Conservation (phyloP, 495 filamentous ascomycete genomes). For the Neurospora sp. region DNA sequence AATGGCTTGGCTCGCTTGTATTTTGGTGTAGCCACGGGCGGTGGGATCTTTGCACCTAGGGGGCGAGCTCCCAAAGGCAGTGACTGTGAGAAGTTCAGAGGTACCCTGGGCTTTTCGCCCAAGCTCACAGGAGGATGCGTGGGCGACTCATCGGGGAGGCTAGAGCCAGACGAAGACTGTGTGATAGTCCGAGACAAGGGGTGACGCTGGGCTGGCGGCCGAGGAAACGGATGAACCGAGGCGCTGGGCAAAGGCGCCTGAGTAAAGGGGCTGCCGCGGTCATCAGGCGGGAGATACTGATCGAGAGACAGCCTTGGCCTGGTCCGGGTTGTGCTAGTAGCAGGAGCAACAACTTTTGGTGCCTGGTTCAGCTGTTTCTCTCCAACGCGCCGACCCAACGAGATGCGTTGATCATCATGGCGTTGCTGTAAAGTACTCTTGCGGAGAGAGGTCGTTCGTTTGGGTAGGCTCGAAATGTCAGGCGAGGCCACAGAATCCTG, state of each 20-base stretch:
- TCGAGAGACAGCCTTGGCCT: constrained; percentile 71
- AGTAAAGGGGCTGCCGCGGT: constrained; percentile 55
- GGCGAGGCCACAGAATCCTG: background rate
- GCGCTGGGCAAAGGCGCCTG: constrained; percentile 43
- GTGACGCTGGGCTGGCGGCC: constrained; percentile 52
- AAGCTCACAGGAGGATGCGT: constrained; percentile 53
- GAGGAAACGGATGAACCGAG: constrained; percentile 40
- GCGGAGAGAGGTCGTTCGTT: constrained; percentile 60
- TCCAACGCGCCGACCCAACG: constrained; percentile 41
- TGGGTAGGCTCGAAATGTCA: constrained; percentile 18
- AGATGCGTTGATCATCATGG: constrained; percentile 48
- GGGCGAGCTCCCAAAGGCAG: constrained; percentile 53
- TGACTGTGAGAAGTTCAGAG: constrained; percentile 67
- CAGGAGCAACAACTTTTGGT: constrained; percentile 37
- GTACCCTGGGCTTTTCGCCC: constrained; percentile 31
- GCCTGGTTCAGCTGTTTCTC: constrained; percentile 34
- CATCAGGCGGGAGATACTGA: constrained; percentile 49
- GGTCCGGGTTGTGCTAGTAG: constrained; percentile 30
- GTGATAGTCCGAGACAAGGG: constrained; percentile 78
- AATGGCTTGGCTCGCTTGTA: constrained; percentile 77
- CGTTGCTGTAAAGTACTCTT: constrained; percentile 84
- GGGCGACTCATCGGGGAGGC: constrained; percentile 63
- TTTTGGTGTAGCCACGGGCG: constrained; percentile 68
- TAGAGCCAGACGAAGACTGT: constrained; percentile 73
- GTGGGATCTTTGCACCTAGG: constrained; percentile 30